Percentiles rank a stretch among this genome's conserved stretches.
Conservation (phyloP, 805 yeast genomes). For the Torulaspora microellipsoides region DNA sequence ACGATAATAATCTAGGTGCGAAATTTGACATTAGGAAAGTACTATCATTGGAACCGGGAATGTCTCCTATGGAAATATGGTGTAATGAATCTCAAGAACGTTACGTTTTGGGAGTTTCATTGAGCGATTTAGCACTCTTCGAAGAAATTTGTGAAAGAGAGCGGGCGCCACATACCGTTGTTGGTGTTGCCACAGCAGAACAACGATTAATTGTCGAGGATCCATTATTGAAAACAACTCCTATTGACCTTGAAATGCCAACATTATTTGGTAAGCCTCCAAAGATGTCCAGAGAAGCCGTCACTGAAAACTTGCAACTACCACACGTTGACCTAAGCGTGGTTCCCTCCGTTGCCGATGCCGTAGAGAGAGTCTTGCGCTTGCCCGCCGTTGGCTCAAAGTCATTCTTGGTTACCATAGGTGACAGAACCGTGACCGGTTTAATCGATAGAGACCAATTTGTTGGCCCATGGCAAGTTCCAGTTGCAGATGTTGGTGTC, state of each 20-base stretch:
- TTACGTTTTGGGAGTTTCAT: constrained; percentile 88
- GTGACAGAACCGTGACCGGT: constrained; percentile 97
- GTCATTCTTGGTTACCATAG: constrained; percentile 92
- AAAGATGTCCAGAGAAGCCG: constrained; percentile 76
- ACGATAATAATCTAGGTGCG: constrained; percentile 95
- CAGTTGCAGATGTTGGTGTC: constrained; percentile 97
- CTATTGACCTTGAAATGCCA: constrained; percentile 94
- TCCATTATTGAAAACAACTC: constrained; percentile 68
- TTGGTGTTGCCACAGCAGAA: constrained; percentile 88
- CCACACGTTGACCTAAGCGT: constrained; percentile 34
- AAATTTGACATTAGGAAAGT: constrained; percentile 85
- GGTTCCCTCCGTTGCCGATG: constrained; percentile 48
- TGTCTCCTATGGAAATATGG: constrained; percentile 99
- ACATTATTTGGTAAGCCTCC: constrained; percentile 96
- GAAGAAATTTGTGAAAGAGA: constrained; percentile 85
- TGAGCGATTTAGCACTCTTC: constrained; percentile 67
- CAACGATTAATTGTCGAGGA: constrained; percentile 80
- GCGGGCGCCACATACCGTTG: constrained; percentile 94
- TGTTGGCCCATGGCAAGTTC: constrained; percentile 99
- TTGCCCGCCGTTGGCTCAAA: constrained; percentile 95
- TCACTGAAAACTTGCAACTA: constrained; percentile 55
- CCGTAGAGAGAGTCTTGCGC: constrained; percentile 75
- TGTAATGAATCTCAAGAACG: constrained; percentile 99
- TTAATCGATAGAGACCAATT: constrained; percentile 95
- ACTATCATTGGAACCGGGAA: constrained; percentile 88